Conservation (phyloP, 108 stramenopile genomes). For the Aurantiochytrium sp. region DNA sequence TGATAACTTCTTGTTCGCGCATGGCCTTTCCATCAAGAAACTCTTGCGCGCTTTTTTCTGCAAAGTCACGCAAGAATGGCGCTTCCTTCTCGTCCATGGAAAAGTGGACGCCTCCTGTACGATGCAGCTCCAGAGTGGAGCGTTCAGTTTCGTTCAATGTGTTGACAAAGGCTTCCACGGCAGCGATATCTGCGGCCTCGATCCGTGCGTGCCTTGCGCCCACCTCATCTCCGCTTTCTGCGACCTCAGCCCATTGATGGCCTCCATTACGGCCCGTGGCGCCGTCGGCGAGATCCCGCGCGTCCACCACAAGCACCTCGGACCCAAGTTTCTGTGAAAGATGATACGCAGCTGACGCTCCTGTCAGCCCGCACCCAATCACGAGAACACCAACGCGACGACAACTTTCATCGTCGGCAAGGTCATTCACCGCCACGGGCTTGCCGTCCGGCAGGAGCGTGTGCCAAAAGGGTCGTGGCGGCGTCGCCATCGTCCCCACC, state of each 20-base stretch:
- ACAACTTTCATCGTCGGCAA: neutral
- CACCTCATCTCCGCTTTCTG: neutral
- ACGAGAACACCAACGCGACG: neutral
- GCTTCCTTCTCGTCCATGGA: neutral
- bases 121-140: neutral
- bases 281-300: neutral
- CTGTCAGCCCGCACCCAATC: neutral
- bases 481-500: no score
- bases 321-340: neutral
- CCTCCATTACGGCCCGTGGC: constrained; percentile 9
- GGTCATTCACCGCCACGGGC: neutral
- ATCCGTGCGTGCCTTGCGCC: neutral
- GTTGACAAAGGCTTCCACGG: neutral
- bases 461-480: neutral
- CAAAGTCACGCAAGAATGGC: neutral
- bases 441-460: neutral
- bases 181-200: neutral
- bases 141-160: neutral
- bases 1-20: neutral
- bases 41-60: neutral
- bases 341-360: neutral
- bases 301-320: neutral
- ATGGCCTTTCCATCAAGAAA: neutral
- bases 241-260: neutral
- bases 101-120: neutral